Evolutionary conservation across 2,329 filamentous ascomycete genomes (phyloP), one percentile per base, ranked within the genome.

Genomic region (Stagonosporopsis rhizophila): DNA sequence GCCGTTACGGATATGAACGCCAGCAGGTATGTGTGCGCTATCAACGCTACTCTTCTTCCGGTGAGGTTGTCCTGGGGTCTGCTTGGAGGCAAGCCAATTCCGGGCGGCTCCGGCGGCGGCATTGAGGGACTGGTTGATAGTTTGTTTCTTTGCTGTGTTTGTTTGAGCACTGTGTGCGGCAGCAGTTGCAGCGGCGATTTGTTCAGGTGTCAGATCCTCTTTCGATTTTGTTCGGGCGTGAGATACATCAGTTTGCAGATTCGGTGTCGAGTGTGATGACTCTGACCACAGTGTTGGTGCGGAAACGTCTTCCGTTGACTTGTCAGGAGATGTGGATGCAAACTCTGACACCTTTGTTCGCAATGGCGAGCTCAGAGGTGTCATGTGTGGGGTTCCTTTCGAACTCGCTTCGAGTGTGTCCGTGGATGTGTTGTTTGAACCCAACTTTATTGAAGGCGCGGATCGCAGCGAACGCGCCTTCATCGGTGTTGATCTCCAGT

Each of bases 371-470:
- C 79, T 78, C 6, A 75, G 69, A 1, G 85, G 83, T 1, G 85
- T 84, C 20, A 76, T 73, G n/a, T 83, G 80, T 32, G 84, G 81
- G 17, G 84, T 81, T 17, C 80, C 83, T n/a, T 89, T 86, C 35
- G 91, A 79, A 35, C 86, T 87, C 51, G 22, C 89, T 89, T 68
- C 85, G 17, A 63, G 50, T 12, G 69, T 66, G 12, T 87, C 62
- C 17, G 70, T 81, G 58, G 92, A 88, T 19, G 87, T 86, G 59
- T 88, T 87, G 0, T 85, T 82, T 30, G 83, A 81, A 65, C 92
- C 88, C 0, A 87, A 86, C 27, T 85, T 86, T 6, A 93, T 84
- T 83, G 23, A 87, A 0, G 88, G 88, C 34, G 82, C 80, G 2
- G 88, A 85, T 41, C 87, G 80, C 57, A 89, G 80, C 1, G 81